A percentile compares a stretch with the other conserved stretches of the same genome.
phyloP scores from a whole-genome alignment of 2,329 filamentous ascomycete genomes.

The Xylariales sp. region DNA sequence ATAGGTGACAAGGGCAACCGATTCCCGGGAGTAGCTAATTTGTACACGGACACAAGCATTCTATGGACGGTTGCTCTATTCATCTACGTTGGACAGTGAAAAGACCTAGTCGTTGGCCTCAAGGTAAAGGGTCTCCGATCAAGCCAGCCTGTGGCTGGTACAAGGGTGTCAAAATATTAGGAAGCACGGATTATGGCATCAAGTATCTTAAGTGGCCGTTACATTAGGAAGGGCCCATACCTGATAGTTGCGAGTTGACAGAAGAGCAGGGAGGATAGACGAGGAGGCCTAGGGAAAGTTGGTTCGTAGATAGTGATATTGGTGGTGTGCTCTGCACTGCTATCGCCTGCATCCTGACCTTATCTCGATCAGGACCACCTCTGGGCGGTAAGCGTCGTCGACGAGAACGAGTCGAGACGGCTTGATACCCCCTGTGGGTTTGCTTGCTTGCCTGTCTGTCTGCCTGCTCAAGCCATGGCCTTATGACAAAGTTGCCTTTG shows the following conservation, averaged over 20 bases:
- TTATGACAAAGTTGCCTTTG: slow-evolving; percentile 19
- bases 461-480: slow-evolving; percentile 3
- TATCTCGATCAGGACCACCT: slow-evolving; percentile 17
- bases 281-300: slow-evolving; percentile 18
- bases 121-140: slow-evolving; percentile 28
- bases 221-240: slow-evolving; percentile 21
- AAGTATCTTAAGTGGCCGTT: slow-evolving; percentile 27
- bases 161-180: neutral
- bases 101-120: slow-evolving; percentile 8
- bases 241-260: slow-evolving; percentile 22
- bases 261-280: slow-evolving; percentile 1
- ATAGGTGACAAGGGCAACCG: slow-evolving; percentile 13
- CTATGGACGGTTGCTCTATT: slow-evolving; percentile 13
- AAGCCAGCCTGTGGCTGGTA: slow-evolving; percentile 17
- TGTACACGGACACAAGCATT: slow-evolving; percentile 20
- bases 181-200: slow-evolving; percentile 5
- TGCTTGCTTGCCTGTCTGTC: slow-evolving; percentile 21
- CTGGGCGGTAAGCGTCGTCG: slow-evolving; percentile 29
- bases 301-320: slow-evolving; percentile 39
- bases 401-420: slow-evolving; percentile 21
- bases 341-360: slow-evolving; percentile 28
- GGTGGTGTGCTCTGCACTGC: slow-evolving; percentile 32
- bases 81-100: slow-evolving; percentile 12
- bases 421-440: slow-evolving; percentile 13
- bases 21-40: slow-evolving; percentile 27